These are phyloP conservation scores for Begonia fuchsioides DNA, from an alignment of 306 rosid genomes.

Conservation along the genomic window DNA sequence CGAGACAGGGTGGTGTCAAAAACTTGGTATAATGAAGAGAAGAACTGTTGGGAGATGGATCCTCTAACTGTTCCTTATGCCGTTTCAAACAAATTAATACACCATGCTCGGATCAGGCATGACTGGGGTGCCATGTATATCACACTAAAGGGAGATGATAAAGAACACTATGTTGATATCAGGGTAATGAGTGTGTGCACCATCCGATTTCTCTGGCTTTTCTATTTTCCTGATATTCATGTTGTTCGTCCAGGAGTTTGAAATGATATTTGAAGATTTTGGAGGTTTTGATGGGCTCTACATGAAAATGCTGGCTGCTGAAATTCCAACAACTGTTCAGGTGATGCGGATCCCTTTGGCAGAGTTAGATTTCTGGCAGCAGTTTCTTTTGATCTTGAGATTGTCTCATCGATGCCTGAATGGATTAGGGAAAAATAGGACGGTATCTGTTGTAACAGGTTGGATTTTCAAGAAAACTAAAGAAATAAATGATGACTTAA, in stretches of 20 bases:
- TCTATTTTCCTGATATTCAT: slow-evolving; percentile 15
- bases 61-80: slow-evolving; percentile 82
- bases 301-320: slow-evolving; percentile 77
- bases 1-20: slow-evolving; percentile 80
- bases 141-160: slow-evolving; percentile 69
- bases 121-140: slow-evolving; percentile 87
- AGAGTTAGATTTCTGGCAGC: slow-evolving; percentile 57
- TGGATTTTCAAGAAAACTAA: slow-evolving; percentile 31
- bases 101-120: slow-evolving; percentile 69
- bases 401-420: slow-evolving; percentile 32
- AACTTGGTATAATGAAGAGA: slow-evolving; percentile 81
- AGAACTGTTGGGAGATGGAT: slow-evolving; percentile 84
- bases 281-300: slow-evolving; percentile 96
- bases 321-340: slow-evolving; percentile 70
- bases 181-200: slow-evolving; percentile 33
- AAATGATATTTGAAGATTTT: slow-evolving; percentile 53
- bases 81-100: slow-evolving; percentile 50
- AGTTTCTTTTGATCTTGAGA: slow-evolving; percentile 39
- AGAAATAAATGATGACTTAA: slow-evolving; percentile 48
- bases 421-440: slow-evolving; percentile 42
- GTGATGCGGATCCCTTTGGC: slow-evolving; percentile 87
- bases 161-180: slow-evolving; percentile 60
- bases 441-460: slow-evolving; percentile 25
- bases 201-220: slow-evolving; percentile 9
- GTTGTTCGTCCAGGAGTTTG: slow-evolving; percentile 48